Evolutionary conservation across 2,329 filamentous ascomycete genomes (phyloP).

Genomic region (Orbilia quercus): DNA sequence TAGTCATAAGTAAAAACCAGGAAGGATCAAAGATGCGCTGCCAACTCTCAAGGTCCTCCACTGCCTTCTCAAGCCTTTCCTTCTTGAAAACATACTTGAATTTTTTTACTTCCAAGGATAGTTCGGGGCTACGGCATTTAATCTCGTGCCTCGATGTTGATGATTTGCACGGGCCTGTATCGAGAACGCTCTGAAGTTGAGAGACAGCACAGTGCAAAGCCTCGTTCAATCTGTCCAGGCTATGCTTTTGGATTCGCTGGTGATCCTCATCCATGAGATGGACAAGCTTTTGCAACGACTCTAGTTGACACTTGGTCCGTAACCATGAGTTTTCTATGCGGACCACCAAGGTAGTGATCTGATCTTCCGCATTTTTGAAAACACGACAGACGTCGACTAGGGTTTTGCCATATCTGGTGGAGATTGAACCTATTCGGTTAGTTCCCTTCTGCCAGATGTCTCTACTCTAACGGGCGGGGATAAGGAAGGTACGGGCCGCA

Average conservation of each 20-base stretch:
- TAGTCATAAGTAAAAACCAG: constrained; percentile 62
- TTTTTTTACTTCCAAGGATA: constrained; percentile 57
- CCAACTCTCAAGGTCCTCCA: constrained; percentile 62
- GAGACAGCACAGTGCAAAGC: constrained; percentile 33
- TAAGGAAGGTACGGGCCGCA: constrained; percentile 15
- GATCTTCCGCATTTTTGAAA: constrained; percentile 57
- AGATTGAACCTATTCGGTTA: constrained; percentile 1
- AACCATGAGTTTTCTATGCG: constrained; percentile 57
- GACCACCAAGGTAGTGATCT: constrained; percentile 57
- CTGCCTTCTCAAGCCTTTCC: constrained; percentile 59
- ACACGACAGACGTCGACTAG: constrained; percentile 49
- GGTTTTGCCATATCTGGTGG: constrained; percentile 55
- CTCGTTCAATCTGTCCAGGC: constrained; percentile 54
- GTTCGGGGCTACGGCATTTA: neutral
- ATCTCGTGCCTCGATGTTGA: neutral
- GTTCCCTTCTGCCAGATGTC: neutral
- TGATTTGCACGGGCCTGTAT: constrained; percentile 17
- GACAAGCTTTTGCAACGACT: constrained; percentile 58
- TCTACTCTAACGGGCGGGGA: neutral
- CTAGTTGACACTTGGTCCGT: constrained; percentile 59
- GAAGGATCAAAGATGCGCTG: constrained; percentile 61
- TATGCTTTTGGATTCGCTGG: constrained; percentile 56
- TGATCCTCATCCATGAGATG: constrained; percentile 57
- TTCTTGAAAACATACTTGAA: constrained; percentile 56
- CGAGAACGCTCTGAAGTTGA: constrained; percentile 41